These are phyloP conservation scores for Endocarpon pusillum DNA, from an alignment of 495 filamentous ascomycete species.

Conservation along the genomic window DNA sequence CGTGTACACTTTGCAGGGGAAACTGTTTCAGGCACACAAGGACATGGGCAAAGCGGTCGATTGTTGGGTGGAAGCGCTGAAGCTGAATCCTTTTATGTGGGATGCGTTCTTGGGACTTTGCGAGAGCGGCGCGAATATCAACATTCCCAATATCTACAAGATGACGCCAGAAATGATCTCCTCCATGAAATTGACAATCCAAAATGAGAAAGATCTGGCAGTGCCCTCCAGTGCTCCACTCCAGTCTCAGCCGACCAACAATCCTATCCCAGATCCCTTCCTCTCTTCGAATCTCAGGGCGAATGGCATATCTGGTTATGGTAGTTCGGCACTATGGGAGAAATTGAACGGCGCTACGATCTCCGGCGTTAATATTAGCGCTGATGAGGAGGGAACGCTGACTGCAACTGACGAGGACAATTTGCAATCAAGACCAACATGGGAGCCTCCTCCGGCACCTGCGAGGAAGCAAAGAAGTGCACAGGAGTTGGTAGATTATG, in stretches of 20 bases:
- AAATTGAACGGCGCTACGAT: slow-evolving; percentile 34
- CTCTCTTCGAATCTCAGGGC: slow-evolving; percentile 24
- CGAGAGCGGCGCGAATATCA: slow-evolving; percentile 45
- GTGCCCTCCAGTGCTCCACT: too few species aligned
- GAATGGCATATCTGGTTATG: slow-evolving; percentile 24
- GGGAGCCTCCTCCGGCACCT: slow-evolving; percentile 55
- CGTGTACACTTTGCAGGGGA: slow-evolving; percentile 62
- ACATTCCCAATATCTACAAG: slow-evolving; percentile 72
- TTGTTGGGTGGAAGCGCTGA: slow-evolving; percentile 74
- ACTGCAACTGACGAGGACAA: too few species aligned
- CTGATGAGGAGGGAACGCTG: too few species aligned
- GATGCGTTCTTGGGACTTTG: slow-evolving; percentile 82
- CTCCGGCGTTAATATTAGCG: too few species aligned
- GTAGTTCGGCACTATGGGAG: slow-evolving; percentile 37
- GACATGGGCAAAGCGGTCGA: slow-evolving; percentile 66
- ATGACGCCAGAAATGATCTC: slow-evolving; percentile 47
- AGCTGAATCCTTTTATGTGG: slow-evolving; percentile 93
- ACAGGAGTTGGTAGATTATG: slow-evolving; percentile 34
- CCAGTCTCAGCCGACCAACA: slow-evolving; percentile 25
- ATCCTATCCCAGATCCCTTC: slow-evolving; percentile 29
- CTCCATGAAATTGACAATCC: too few species aligned
- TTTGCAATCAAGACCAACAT: slow-evolving; percentile 16
- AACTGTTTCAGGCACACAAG: slow-evolving; percentile 66
- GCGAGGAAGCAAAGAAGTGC: slow-evolving; percentile 40
- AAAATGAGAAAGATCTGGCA: too few species aligned